Evolutionary conservation across 345 rosid species (phyloP).

Genomic region (Eucalyptus cloeziana): DNA sequence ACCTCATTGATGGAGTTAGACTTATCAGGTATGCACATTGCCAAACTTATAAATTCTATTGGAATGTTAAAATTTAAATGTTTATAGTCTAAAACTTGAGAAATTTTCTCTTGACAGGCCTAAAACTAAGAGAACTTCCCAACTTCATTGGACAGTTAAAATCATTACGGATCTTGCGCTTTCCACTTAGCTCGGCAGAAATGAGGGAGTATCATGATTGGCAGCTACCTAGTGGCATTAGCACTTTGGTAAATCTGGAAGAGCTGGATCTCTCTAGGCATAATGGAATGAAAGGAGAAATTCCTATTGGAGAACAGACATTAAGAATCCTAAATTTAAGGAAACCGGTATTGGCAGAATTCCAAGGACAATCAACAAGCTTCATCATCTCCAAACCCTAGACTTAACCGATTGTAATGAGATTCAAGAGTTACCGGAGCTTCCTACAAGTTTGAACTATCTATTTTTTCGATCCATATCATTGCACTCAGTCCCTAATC

Average conservation of each 20-base stretch:
- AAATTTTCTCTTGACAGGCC: not conserved
- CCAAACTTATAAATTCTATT: not conserved
- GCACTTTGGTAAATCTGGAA: too few species aligned
- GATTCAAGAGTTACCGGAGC: not conserved
- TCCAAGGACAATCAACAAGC: not conserved
- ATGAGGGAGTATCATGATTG: rapidly evolving
- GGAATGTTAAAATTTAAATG: not conserved
- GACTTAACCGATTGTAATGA: rapidly evolving
- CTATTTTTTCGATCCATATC: rapidly evolving
- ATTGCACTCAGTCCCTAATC: not conserved
- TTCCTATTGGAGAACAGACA: rapidly evolving
- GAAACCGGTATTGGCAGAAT: rapidly evolving
- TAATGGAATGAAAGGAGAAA: not conserved
- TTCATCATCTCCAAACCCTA: not conserved
- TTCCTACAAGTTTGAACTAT: not conserved
- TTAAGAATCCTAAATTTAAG: not conserved
- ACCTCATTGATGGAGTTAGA: too few species aligned
- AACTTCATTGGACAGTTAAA: not conserved
- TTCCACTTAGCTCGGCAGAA: not conserved
- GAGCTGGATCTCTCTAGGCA: too few species aligned
- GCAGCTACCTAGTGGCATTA: not conserved
- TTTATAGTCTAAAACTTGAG: not conserved
- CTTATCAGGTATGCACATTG: too few species aligned
- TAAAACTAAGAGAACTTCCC: not conserved
- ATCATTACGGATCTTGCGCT: not conserved